phyloP scores from a whole-genome alignment of 139 green algal genomes.

The Closterium sp. region DNA sequence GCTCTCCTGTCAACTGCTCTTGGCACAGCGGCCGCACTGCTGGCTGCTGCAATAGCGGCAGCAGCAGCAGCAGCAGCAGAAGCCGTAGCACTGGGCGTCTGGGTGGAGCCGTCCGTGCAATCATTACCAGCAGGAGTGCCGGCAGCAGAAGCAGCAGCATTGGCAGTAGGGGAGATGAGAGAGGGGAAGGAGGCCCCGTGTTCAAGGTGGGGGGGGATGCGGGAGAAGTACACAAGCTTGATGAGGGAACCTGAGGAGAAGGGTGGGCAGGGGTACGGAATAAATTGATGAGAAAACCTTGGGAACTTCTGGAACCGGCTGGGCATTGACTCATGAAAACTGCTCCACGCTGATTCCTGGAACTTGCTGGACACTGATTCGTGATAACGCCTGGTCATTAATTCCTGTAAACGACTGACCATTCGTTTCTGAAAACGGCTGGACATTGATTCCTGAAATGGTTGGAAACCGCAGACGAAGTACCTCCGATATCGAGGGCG shows the following conservation, averaged over 20 bases:
- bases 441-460: no score
- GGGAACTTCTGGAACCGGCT: no score
- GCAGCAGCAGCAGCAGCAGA: neutral
- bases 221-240: conserved; percentile 96
- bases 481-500: conserved; percentile 71
- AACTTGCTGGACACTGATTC: no score
- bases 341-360: no score
- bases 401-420: no score
- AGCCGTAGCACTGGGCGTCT: neutral
- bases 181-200: no score
- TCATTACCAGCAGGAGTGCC: conserved; percentile 5
- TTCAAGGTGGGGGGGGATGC: neutral
- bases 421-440: no score
- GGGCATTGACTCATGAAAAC: no score
- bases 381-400: no score
- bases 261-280: no score
- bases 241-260: conserved; percentile 75
- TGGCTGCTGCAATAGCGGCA: neutral
- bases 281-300: no score
- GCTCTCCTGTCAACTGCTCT: neutral
- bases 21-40: neutral
- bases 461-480: no score
- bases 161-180: neutral
- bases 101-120: neutral
- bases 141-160: neutral